Evolutionary conservation across 768 basidiomycete species (phyloP), one percentile per base, ranked within the genome.

Genomic region (Clitopilus hobsonii): DNA sequence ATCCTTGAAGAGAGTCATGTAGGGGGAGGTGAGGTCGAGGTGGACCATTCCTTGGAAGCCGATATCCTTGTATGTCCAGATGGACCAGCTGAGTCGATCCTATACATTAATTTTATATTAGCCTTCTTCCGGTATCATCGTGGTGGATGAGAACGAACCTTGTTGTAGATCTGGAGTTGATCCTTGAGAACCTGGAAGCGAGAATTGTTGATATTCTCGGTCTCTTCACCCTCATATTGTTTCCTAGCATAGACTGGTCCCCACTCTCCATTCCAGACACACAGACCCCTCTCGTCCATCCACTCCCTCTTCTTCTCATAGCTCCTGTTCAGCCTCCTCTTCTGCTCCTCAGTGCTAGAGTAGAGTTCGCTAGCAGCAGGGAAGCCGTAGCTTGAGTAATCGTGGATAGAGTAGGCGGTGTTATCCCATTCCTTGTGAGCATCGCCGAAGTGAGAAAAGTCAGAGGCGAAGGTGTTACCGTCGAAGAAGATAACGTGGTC

Each of bases 1-100:
- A 27, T 80, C 73, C 48, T 73, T 70, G 71, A 93, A 79, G 50
- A 86, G 80, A 50, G 72, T 80, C 76, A 86, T 85, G 72, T 90
- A 93, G 2, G 86, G 77, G 3, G 89, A 84, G 13, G 84, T 80
- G 11, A 73, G 76, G n/a, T 80, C 78, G 61, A 85, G 75, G 68
- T 88, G 81, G 25, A 88, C 85, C 89, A 92, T 90, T 30, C 90
- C 90, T 70, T 90, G 87, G 77, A 86, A 88, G n/a, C 88, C 88
- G 60, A 89, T 87, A 61, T 89, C 87, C 62, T 88, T 93, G 80
- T 89, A 93, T 18, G 91, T 71, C 91, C 91, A 93, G 72, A 92
- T 93, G 0, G 86, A 85, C 89, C 89, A 91, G 65, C 82, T 84
- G 54, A 86, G 67, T 24, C 80, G 81, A 60, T 83, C 84, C 83